Conservation (phyloP, 2,329 filamentous ascomycete genomes). For the Botrytis tulipae region DNA sequence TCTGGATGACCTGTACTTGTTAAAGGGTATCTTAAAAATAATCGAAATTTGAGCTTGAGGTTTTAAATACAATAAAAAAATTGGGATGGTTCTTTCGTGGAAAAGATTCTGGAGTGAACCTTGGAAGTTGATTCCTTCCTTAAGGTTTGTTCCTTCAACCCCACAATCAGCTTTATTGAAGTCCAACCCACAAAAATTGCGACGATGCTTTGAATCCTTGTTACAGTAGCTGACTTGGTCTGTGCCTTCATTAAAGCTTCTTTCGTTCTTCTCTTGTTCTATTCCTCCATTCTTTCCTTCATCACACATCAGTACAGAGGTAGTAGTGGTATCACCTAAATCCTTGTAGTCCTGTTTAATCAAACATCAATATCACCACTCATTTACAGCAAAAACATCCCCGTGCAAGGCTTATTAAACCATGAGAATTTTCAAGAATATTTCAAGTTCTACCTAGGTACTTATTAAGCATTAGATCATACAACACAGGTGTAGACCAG, state of each 20-base stretch:
- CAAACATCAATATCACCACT: neutral
- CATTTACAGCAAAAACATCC: neutral
- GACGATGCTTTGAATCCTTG: constrained; percentile 11
- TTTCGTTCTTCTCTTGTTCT: neutral
- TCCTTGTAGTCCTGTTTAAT: neutral
- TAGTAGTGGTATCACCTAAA: neutral
- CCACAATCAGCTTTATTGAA: constrained; percentile 14
- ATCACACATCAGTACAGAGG: neutral
- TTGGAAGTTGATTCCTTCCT: constrained; percentile 9
- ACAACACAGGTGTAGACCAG: neutral
- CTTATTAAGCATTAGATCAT: constrained; percentile 2
- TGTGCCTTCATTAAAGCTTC: neutral
- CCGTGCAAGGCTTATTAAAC: no score
- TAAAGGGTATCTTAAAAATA: neutral
- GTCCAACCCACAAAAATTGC: constrained; percentile 2
- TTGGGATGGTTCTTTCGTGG: neutral
- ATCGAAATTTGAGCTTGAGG: neutral
- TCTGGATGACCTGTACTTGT: neutral
- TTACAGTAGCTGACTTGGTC: neutral
- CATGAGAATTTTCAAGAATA: neutral
- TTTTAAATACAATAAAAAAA: neutral
- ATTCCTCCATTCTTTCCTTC: neutral
- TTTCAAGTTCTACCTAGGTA: neutral
- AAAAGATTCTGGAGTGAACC: constrained; percentile 12
- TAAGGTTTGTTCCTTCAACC: neutral